phyloP scores from a whole-genome alignment of 768 basidiomycete genomes.

The Hortiboletus flavorubellus region DNA sequence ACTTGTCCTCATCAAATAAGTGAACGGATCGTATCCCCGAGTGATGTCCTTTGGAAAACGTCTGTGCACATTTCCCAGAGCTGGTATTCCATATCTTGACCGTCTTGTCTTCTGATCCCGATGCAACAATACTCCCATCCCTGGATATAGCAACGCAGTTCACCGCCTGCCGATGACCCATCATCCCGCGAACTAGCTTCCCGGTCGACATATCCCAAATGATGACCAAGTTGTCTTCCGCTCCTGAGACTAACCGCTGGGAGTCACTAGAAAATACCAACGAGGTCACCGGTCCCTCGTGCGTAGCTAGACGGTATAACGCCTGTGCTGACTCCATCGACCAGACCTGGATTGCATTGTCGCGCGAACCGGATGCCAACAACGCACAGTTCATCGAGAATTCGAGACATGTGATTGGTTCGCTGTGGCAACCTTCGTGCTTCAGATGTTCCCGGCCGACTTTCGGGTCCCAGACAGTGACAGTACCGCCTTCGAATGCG shows the following conservation, averaged over 20 bases:
- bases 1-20: constrained; percentile 11
- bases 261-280: constrained; percentile 25
- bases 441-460: constrained; percentile 17
- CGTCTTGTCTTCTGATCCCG: constrained; percentile 26
- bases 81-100: constrained; percentile 22
- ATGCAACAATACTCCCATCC: constrained; percentile 15
- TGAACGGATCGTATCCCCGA: constrained; percentile 11
- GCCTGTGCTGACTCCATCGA: constrained; percentile 12
- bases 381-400: constrained; percentile 15
- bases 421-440: constrained; percentile 9
- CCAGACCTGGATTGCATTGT: constrained; percentile 22
- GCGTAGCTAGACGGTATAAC: constrained; percentile 11
- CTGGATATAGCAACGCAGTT: constrained; percentile 19
- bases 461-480: constrained; percentile 20
- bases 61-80: constrained; percentile 13
- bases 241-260: constrained; percentile 19
- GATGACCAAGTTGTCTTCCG: constrained; percentile 20
- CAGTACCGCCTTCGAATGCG: constrained; percentile 15
- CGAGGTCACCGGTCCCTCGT: constrained; percentile 17
- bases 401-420: constrained; percentile 17
- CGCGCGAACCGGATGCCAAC: constrained; percentile 19
- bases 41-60: constrained; percentile 16
- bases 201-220: constrained; percentile 22
- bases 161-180: constrained; percentile 18
- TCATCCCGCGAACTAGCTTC: constrained; percentile 15